Evolutionary conservation across 75 land plant species (phyloP), one percentile per base, ranked within the genome.

Genomic region (Sequoia sempervirens): DNA sequence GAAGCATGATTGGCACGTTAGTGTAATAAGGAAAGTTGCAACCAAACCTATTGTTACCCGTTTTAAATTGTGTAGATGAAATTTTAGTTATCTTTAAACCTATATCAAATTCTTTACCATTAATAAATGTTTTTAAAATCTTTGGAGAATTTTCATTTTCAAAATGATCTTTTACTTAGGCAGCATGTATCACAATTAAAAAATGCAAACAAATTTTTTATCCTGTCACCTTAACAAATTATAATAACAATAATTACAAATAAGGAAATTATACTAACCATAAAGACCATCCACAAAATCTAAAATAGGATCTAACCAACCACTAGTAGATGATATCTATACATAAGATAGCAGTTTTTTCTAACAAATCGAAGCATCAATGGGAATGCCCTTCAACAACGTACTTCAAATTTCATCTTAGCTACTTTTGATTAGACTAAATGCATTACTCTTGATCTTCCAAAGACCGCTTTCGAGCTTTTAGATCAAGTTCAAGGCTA

Each of bases 391-490:
- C 73, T 69, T 69, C 34, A 69, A 69, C 32, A 28, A 70, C 12
- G 73, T 28, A 45, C 14, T 78, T 45, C 80, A 78, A 75, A 18
- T 75, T 75, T 40, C 45, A 17, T 18, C 1, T 40, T 4, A 74
- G 15, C 41, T 36, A 20, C 76, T 18, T 74, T 74, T 38, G 38
- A 37, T 74, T 37, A 37, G 23, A 34, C 76, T 76, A 17, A 26
- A 40, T 26, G 45, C 3, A 26, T 45, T 91, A 86, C 14, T 87
- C 90, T 85, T 89, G 84, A 86, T 94, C 96, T 88, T 94, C 96
- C 40, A 94, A 85, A 30, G 96, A 94, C 34, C 91, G 88, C 34
- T 93, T 93, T 2, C 93, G 86, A 6, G 93, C 96, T 66, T 83
- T 87, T 11, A 94, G 81, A 82, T 93, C 89, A 1, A 85, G 92